Evolutionary conservation across 805 yeast species (phyloP).

Genomic region (Nakazawaea siamensis): DNA sequence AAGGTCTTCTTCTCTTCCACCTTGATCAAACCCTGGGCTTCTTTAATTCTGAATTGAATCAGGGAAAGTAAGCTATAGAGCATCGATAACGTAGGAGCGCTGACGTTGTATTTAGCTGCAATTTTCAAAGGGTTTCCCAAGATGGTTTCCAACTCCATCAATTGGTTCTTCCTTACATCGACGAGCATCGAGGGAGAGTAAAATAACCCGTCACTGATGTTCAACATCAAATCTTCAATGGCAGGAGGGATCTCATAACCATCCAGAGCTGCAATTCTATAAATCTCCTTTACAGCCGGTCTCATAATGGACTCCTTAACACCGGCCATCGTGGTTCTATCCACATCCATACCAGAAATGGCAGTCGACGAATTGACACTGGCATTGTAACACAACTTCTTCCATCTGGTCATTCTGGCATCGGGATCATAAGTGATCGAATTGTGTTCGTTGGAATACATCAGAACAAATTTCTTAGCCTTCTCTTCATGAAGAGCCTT

Average conservation of each 20-base stretch:
- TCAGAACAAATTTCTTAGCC: slow-evolving; percentile 18
- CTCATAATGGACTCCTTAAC: slow-evolving; percentile 17
- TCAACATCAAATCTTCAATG: slow-evolving; percentile 24
- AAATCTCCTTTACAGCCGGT: slow-evolving; percentile 36
- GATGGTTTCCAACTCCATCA: slow-evolving; percentile 33
- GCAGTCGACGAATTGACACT: slow-evolving; percentile 33
- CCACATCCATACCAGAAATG: slow-evolving; percentile 26
- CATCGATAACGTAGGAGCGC: slow-evolving; percentile 48
- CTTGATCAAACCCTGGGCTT: slow-evolving; percentile 34
- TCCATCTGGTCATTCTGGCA: slow-evolving; percentile 30
- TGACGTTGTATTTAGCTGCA: slow-evolving; percentile 29
- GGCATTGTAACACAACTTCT: slow-evolving; percentile 35
- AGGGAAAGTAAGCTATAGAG: slow-evolving; percentile 50
- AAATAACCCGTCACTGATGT: slow-evolving; percentile 27
- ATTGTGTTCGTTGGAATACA: slow-evolving; percentile 20
- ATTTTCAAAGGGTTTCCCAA: slow-evolving; percentile 29
- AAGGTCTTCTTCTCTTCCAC: slow-evolving; percentile 17
- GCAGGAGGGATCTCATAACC: slow-evolving; percentile 29
- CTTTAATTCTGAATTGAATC: slow-evolving; percentile 54
- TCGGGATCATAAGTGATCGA: slow-evolving; percentile 19
- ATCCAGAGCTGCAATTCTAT: slow-evolving; percentile 36
- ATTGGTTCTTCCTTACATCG: slow-evolving; percentile 28
- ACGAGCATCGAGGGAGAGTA: slow-evolving; percentile 39
- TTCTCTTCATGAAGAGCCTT: slow-evolving; percentile 13
- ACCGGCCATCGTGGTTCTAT: slow-evolving; percentile 21